Conservation (phyloP, 1,284 basidiomycete species). For the Pseudomicrostroma phylloplanum region DNA sequence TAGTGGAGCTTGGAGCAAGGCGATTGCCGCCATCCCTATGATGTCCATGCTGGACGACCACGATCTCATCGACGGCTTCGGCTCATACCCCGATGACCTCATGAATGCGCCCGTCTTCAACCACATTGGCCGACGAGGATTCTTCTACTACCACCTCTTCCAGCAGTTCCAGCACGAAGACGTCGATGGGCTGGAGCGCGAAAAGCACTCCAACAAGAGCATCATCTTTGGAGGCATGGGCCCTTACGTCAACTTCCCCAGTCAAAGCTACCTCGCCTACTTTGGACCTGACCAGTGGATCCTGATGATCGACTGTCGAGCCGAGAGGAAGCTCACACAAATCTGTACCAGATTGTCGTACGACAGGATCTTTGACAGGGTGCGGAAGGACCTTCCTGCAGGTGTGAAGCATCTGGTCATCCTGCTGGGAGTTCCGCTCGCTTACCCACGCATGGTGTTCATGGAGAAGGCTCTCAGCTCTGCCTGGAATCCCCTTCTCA, state of each 20-base stretch:
- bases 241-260: constrained; percentile 41
- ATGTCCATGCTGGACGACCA: constrained; percentile 61
- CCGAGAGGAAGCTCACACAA: constrained; percentile 46
- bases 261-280: constrained; percentile 42
- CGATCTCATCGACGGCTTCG: constrained; percentile 80
- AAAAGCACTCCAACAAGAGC: constrained; percentile 25
- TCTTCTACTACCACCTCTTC: constrained; percentile 49
- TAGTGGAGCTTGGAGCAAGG: constrained; percentile 80
- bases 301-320: constrained; percentile 44
- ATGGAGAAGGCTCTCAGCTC: constrained; percentile 40
- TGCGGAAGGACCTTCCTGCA: constrained; percentile 26
- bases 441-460: constrained; percentile 49
- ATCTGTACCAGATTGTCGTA: constrained; percentile 42
- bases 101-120: constrained; percentile 45
- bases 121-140: constrained; percentile 34
- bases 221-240: constrained; percentile 41
- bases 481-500: constrained; percentile 40
- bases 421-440: constrained; percentile 48
- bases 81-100: constrained; percentile 58
- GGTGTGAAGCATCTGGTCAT: constrained; percentile 47
- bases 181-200: constrained; percentile 26
- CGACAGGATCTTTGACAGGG: constrained; percentile 30
- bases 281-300: constrained; percentile 47
- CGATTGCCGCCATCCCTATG: constrained; percentile 80
- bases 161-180: constrained; percentile 46